Evolutionary conservation across 2,329 filamentous ascomycete species (phyloP), one percentile per base, ranked within the genome.

Genomic region (Aureobasidium zeae): DNA sequence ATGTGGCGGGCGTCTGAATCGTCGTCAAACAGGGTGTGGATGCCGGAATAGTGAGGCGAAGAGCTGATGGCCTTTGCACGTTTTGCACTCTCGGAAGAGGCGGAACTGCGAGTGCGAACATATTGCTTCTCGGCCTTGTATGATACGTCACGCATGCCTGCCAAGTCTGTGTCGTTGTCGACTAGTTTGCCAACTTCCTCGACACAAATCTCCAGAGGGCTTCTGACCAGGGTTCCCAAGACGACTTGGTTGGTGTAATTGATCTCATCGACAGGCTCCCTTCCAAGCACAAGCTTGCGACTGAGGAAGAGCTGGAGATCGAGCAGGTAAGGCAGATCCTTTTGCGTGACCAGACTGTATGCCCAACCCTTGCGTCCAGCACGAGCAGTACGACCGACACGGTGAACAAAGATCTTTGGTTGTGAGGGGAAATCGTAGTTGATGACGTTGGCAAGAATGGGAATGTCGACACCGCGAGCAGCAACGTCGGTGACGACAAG

Each of bases 351-450:
- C 16, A 98, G 72, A 68, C 86, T 95, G 66, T 94, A 98, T 65
- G 83, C 84, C 91, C 91, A 96, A 50, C 91, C 91, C 52, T 82
- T 79, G 55, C 86, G 81, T 11, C 89, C 91, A 32, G 93, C 93
- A 74, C 91, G 79, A 29, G 91, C 93, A 19, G 93, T 98, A 66
- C 91, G 81, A 55, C 91, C 91, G 34, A 98, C 91, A 59, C 91
- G 81, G 64, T 98, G 91, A 20, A 98, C 83, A 56, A 93, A 98
- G 30, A 98, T 80, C 65, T 98, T 98, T 15, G 91, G 86, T 57
- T 96, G 91, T 2, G 89, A 84, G 3, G 91, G 89, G 52, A 98
- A 98, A 58, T 96, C 89, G 64, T 94, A 98, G 69, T 98, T 96
- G 69, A 98, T 89, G 47, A 98, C 91, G 59, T 98, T 96, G 45